A percentile compares a stretch with the other conserved stretches of the same genome.
These are phyloP conservation scores for Ogataea hybrid DNA, from an alignment of 1,139 yeast genomes.

Conservation along the genomic window DNA sequence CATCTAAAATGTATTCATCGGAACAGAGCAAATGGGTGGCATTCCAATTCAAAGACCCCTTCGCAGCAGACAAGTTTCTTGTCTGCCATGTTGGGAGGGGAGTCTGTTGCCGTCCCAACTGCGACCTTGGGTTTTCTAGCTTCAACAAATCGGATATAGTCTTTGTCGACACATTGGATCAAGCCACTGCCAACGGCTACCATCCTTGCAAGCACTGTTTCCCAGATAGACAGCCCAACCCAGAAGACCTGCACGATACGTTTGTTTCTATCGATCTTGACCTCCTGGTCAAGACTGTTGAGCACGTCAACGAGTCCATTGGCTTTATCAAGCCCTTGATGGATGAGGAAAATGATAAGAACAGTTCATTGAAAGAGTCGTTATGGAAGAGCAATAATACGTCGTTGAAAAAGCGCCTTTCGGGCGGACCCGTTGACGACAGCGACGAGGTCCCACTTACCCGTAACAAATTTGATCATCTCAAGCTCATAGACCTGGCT, in stretches of 20 bases:
- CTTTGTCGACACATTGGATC: conserved; percentile 38
- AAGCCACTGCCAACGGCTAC: conserved; percentile 48
- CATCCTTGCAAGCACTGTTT: conserved; percentile 55
- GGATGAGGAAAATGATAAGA: conserved; percentile 46
- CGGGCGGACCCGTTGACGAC: conserved; percentile 26
- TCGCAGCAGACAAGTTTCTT: conserved; percentile 55
- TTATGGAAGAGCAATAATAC: conserved; percentile 18
- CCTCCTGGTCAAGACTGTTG: conserved; percentile 58
- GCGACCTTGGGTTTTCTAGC: conserved; percentile 49
- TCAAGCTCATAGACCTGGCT: conserved; percentile 71
- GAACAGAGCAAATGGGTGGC: conserved; percentile 61
- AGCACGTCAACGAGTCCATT: conserved; percentile 52
- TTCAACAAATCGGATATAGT: conserved; percentile 44
- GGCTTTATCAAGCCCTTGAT: conserved; percentile 55
- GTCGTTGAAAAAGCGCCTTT: conserved; percentile 20
- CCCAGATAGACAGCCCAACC: conserved; percentile 25
- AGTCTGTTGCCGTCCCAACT: conserved; percentile 64
- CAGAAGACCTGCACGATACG: conserved; percentile 13
- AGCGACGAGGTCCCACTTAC: conserved; percentile 30
- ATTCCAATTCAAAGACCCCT: conserved; percentile 65
- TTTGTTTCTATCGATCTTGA: conserved; percentile 44
- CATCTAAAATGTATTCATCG: conserved; percentile 40
- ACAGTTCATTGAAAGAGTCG: conserved; percentile 30
- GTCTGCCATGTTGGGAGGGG: conserved; percentile 47
- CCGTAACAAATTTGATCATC: conserved; percentile 65